These are phyloP conservation scores for Xylaria telfairii DNA, from an alignment of 495 filamentous ascomycete genomes.

Conservation along the genomic window DNA sequence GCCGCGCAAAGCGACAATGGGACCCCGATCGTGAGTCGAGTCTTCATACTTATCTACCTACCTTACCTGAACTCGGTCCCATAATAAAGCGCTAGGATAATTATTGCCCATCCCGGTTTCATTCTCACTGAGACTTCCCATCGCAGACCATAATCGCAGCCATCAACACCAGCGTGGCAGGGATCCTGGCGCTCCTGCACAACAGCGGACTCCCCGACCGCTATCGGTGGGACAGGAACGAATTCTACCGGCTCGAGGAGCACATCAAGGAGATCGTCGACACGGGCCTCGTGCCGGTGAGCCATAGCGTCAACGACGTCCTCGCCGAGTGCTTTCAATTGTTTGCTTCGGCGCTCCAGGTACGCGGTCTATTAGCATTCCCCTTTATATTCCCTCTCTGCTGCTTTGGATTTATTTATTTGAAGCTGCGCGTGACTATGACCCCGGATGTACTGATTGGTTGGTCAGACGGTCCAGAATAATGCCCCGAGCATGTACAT, in stretches of 20 bases:
- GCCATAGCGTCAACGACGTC: slow-evolving; percentile 46
- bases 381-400: not conserved
- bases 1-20: slow-evolving; percentile 35
- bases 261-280: slow-evolving; percentile 54
- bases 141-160: slow-evolving; percentile 52
- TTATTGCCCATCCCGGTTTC: no score
- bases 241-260: slow-evolving; percentile 54
- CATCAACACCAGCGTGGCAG: slow-evolving; percentile 55
- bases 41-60: not conserved
- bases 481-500: slow-evolving; percentile 52
- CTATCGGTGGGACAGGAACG: slow-evolving; percentile 51
- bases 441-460: not conserved
- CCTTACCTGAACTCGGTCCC: no score
- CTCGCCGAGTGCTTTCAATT: slow-evolving; percentile 47
- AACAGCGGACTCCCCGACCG: slow-evolving; percentile 59
- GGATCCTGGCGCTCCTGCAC: slow-evolving; percentile 55
- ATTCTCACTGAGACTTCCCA: no score
- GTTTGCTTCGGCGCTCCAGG: slow-evolving; percentile 44
- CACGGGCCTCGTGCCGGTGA: slow-evolving; percentile 48
- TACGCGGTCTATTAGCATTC: not conserved
- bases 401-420: not conserved
- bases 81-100: no score
- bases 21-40: slow-evolving; percentile 39
- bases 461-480: slow-evolving; percentile 43
- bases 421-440: no score